A percentile compares a stretch with the other conserved stretches of the same genome.
Conservation (phyloP, 2,329 filamentous ascomycete species). For the Cyphellophora attinorum region DNA sequence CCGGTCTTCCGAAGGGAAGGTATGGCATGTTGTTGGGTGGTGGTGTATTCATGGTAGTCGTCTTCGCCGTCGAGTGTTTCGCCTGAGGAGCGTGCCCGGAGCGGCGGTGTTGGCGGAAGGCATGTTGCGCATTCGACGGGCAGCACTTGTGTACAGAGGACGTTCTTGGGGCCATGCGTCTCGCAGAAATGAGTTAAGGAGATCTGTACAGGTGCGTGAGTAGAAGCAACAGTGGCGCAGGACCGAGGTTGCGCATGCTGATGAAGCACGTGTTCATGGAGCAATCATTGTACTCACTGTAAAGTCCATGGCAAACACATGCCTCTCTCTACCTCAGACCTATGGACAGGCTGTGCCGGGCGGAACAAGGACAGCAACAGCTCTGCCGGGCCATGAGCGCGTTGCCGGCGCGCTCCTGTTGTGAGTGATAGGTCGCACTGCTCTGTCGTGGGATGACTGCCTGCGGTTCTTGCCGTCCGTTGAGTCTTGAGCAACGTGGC, state of each 20-base stretch:
- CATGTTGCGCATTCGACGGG: constrained; percentile 46
- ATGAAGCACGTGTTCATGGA: too few relatives aligned
- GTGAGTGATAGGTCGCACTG: too few relatives aligned
- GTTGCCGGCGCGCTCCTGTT: too few relatives aligned
- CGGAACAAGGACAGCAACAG: too few relatives aligned
- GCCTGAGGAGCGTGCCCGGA: constrained; percentile 29
- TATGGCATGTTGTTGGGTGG: constrained; percentile 5
- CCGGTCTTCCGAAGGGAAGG: constrained; percentile 13
- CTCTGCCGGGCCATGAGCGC: too few relatives aligned
- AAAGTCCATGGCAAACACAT: constrained; percentile 40
- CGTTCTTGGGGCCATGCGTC: constrained; percentile 52
- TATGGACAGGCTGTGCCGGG: too few relatives aligned
- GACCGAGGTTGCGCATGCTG: constrained; percentile 5
- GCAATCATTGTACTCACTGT: constrained; percentile 31
- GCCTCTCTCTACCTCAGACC: too few relatives aligned
- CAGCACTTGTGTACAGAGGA: constrained; percentile 51
- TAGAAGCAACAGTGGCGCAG: constrained; percentile 3
- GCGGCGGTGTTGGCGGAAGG: constrained; percentile 29
- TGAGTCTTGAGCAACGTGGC: too few relatives aligned
- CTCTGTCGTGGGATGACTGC: too few relatives aligned
- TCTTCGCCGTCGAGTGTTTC: constrained; percentile 12
- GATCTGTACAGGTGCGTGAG: constrained; percentile 30
- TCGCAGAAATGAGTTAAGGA: constrained; percentile 56
- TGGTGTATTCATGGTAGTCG: constrained; percentile 9
- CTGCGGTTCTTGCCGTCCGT: too few relatives aligned